Percentiles rank a stretch among this genome's conserved stretches.
These are phyloP conservation scores for Coemansia sp. DNA, from an alignment of 192 early-diverging fungal species.

Conservation along the genomic window DNA sequence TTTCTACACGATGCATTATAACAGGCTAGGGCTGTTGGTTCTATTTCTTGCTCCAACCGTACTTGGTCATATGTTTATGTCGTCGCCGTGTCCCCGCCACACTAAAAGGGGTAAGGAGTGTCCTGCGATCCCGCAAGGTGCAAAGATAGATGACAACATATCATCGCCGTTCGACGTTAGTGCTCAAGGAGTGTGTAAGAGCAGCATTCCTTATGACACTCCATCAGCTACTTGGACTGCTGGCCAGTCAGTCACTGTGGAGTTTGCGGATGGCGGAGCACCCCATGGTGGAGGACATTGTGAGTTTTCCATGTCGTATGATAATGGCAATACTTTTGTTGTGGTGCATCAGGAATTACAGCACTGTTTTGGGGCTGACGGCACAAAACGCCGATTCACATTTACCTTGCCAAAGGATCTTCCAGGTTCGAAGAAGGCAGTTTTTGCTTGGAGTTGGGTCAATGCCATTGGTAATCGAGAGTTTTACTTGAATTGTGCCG, in stretches of 20 bases:
- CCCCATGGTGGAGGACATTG: slow-evolving; percentile 61
- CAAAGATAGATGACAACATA: background rate
- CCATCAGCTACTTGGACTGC: slow-evolving; percentile 40
- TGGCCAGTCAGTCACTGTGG: slow-evolving; percentile 44
- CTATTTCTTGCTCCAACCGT: background rate
- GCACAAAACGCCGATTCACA: slow-evolving; percentile 10
- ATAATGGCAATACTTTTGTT: slow-evolving; percentile 57
- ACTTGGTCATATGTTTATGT: slow-evolving; percentile 36
- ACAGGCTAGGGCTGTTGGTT: background rate
- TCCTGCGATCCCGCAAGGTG: slow-evolving; percentile 3
- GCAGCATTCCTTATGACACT: background rate
- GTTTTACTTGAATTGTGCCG: slow-evolving; percentile 62
- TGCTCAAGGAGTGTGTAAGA: slow-evolving; percentile 11
- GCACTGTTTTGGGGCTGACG: slow-evolving; percentile 27
- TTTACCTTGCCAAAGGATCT: slow-evolving; percentile 47
- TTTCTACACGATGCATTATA: background rate
- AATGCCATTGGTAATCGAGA: slow-evolving; percentile 62
- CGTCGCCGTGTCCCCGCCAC: slow-evolving; percentile 41
- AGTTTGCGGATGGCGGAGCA: slow-evolving; percentile 19
- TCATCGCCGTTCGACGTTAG: slow-evolving; percentile 1
- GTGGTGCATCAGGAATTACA: slow-evolving; percentile 52
- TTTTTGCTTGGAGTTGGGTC: slow-evolving; percentile 63
- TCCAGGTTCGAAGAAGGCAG: slow-evolving; percentile 46
- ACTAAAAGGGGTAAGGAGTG: background rate
- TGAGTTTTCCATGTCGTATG: slow-evolving; percentile 61